Evolutionary conservation across 1,284 basidiomycete genomes (phyloP), one percentile per base, ranked within the genome.

Genomic region (Stygiomarasmius scandens): DNA sequence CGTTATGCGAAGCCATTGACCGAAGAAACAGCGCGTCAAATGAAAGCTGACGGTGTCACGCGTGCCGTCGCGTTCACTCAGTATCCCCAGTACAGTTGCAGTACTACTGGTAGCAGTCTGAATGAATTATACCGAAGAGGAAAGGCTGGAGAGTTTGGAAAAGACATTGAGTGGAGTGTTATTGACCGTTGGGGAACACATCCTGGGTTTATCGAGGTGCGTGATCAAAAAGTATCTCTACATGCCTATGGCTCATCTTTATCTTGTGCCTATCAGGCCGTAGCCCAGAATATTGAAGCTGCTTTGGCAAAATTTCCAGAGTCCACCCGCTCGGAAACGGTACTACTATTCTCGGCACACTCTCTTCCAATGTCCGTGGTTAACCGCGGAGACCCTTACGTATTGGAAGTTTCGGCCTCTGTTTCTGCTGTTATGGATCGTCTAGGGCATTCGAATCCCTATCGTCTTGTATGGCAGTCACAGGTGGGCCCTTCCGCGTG

Each of bases 31-130:
- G 82, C 94, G 20, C 83, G 81, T 56, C 87, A 94, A 73, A 92
- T 99, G 90, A 89, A 86, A 72, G 82, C 78, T 52, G 97, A 99
- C 69, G 95, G 96, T 20, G 95, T 99, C 34, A 90, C 83, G 69
- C 82, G 96, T 56, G 97, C 96, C 0, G 82, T 99, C 23, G 97
- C 96, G 20, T 99, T 99, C 77, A 95, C 94, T 2, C 97, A 99
- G 76, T 99, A 99, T 71, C 97, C 97, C 1, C 97, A 99, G 74
- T 99, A 99, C 77, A 95, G 92, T 67, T 99, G 97, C 76, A 95
- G 92, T 62, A 99, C 97, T 3, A 99, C 97, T 0, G 97, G 97
- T 41, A 96, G 94, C 76, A 95, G 92, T 70, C 70, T 99, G 67
- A 99, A 99, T 70, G 96, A 99, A 75, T 78, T 99, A 43, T 97